Evolutionary conservation across 805 yeast genomes (phyloP).

Genomic region (Candida loeiensis): DNA sequence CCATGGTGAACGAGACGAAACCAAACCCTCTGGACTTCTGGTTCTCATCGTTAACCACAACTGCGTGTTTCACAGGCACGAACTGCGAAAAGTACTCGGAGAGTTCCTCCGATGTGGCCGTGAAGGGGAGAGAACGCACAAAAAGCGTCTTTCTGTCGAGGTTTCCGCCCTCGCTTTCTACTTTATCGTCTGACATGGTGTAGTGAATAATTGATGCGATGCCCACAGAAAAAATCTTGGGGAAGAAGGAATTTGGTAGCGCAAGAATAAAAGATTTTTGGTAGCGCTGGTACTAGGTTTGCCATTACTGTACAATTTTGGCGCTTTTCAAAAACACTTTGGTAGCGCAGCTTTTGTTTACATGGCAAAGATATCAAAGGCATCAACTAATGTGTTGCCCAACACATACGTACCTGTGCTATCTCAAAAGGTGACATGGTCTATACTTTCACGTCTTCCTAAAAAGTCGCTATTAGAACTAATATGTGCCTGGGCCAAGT

Average conservation of each 20-base stretch:
- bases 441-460: conserved; percentile 28
- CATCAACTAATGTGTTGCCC: conserved; percentile 24
- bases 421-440: conserved; percentile 16
- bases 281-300: no score
- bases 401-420: conserved; percentile 37
- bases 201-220: not conserved
- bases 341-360: not conserved
- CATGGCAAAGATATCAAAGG: not conserved
- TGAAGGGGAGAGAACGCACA: conserved; percentile 79
- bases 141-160: conserved; percentile 67
- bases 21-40: conserved; percentile 91
- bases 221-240: not conserved
- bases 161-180: conserved; percentile 29
- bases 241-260: conserved; percentile 1
- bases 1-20: conserved; percentile 81
- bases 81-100: conserved; percentile 85
- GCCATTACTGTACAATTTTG: no score
- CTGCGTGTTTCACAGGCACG: conserved; percentile 94
- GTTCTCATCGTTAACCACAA: conserved; percentile 74
- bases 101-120: conserved; percentile 77
- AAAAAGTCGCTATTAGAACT: conserved; percentile 32
- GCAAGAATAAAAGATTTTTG: not conserved
- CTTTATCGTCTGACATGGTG: conserved; percentile 10
- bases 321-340: no score
- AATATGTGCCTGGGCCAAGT: conserved; percentile 32